phyloP scores from a whole-genome alignment of 306 rosid species.

The Rosa chinensis region DNA sequence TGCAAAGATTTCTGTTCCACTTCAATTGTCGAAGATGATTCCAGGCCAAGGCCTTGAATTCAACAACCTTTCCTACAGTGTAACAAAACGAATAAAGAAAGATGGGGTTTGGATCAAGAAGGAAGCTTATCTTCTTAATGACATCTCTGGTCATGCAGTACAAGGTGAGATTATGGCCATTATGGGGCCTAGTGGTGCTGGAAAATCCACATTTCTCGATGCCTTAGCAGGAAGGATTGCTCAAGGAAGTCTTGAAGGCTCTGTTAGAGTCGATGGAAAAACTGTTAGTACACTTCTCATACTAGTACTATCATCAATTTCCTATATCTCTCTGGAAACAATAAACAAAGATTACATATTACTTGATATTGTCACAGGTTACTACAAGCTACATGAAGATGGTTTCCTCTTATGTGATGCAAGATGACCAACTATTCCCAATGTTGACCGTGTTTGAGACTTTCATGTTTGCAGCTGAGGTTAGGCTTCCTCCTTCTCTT shows the following conservation, averaged over 20 bases:
- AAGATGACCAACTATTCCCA: slow-evolving; percentile 86
- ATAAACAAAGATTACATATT: neutral
- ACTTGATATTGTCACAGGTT: slow-evolving; percentile 44
- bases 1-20: slow-evolving; percentile 23
- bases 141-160: slow-evolving; percentile 76
- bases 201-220: slow-evolving; percentile 93
- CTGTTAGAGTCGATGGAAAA: slow-evolving; percentile 72
- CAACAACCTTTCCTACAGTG: slow-evolving; percentile 60
- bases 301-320: neutral
- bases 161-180: slow-evolving; percentile 82
- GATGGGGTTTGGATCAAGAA: slow-evolving; percentile 71
- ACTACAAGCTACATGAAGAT: slow-evolving; percentile 84
- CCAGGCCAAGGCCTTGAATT: slow-evolving; percentile 72
- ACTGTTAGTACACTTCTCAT: slow-evolving; percentile 27
- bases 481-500: slow-evolving; percentile 82
- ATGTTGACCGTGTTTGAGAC: slow-evolving; percentile 86
- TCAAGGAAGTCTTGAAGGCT: slow-evolving; percentile 79
- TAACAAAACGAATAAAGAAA: slow-evolving; percentile 63
- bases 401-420: slow-evolving; percentile 97
- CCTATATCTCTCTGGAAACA: neutral
- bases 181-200: slow-evolving; percentile 97
- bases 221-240: slow-evolving; percentile 85
- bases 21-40: slow-evolving; percentile 34
- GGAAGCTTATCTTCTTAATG: slow-evolving; percentile 73
- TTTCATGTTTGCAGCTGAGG: slow-evolving; percentile 88